phyloP scores from a whole-genome alignment of 2,329 filamentous ascomycete species.

The Penicillium digitatum region DNA sequence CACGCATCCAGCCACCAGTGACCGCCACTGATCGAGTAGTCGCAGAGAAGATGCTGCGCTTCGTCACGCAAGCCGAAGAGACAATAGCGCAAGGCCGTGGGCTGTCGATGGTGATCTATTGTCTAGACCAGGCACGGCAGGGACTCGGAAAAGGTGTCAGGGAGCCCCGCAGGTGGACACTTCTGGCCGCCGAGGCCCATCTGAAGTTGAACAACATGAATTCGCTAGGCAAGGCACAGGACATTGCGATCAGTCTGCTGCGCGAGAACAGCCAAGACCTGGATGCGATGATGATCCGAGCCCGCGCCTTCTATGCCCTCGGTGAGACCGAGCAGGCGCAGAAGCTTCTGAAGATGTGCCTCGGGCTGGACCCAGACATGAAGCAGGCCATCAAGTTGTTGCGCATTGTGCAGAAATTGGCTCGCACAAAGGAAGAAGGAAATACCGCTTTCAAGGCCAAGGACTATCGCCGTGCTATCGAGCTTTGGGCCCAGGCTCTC shows the following conservation, averaged over 20 bases:
- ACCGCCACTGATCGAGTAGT: slow-evolving; percentile 79
- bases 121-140: slow-evolving; percentile 83
- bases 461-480: slow-evolving; percentile 72
- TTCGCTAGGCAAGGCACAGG: slow-evolving; percentile 84
- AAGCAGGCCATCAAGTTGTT: slow-evolving; percentile 83
- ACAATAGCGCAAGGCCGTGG: slow-evolving; percentile 69
- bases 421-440: slow-evolving; percentile 89
- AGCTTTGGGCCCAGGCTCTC: slow-evolving; percentile 78
- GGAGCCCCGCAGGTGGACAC: slow-evolving; percentile 86
- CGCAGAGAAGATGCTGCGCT: slow-evolving; percentile 79
- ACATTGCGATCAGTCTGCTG: slow-evolving; percentile 82
- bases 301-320: slow-evolving; percentile 80
- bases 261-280: slow-evolving; percentile 86
- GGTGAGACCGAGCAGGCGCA: slow-evolving; percentile 95
- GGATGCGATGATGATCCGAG: slow-evolving; percentile 85
- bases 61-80: slow-evolving; percentile 75
- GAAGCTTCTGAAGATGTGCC: slow-evolving; percentile 83
- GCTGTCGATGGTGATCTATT: slow-evolving; percentile 87
- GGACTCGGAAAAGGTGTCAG: slow-evolving; percentile 69
- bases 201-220: slow-evolving; percentile 89
- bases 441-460: slow-evolving; percentile 86
- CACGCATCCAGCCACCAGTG: slow-evolving; percentile 72
- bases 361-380: slow-evolving; percentile 88
- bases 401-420: slow-evolving; percentile 83
- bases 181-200: slow-evolving; percentile 88